Conservation (phyloP, 108 stramenopile genomes). For the Tribonema minus region DNA sequence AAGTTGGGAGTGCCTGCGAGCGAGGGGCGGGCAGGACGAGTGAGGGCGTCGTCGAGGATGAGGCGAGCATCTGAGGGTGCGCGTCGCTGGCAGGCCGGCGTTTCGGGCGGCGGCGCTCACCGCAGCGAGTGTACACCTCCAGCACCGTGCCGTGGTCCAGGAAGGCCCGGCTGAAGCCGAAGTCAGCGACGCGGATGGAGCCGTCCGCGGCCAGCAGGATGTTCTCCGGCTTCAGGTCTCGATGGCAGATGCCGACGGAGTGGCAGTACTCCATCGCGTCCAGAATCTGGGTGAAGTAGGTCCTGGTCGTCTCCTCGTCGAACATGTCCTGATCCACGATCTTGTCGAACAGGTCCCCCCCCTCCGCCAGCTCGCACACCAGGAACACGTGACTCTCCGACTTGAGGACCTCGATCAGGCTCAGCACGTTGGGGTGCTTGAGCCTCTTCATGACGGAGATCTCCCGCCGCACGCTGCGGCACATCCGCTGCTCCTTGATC, state of each 20-base stretch:
- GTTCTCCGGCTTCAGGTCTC: neutral
- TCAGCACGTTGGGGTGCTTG: too few relatives aligned
- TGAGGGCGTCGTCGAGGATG: too few relatives aligned
- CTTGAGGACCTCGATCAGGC: neutral
- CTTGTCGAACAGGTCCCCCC: too few relatives aligned
- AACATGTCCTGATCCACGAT: neutral
- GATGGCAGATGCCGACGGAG: neutral
- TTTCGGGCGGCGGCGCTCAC: too few relatives aligned
- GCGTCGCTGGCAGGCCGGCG: too few relatives aligned
- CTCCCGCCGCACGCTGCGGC: neutral
- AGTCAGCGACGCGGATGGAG: neutral
- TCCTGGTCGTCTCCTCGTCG: neutral
- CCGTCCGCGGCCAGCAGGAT: neutral
- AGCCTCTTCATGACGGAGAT: neutral
- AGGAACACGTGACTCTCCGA: neutral
- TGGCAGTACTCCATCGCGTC: neutral
- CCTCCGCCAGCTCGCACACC: too few relatives aligned
- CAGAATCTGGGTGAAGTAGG: neutral
- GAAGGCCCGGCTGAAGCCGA: too few relatives aligned
- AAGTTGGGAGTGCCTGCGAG: slow-evolving; percentile 91
- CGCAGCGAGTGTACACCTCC: too few relatives aligned
- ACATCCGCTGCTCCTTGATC: neutral
- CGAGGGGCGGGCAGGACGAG: too few relatives aligned
- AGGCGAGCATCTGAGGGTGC: too few relatives aligned
- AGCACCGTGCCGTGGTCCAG: too few relatives aligned